A percentile compares a stretch with the other conserved stretches of the same genome.
Conservation (phyloP, 2,329 filamentous ascomycete genomes). For the Pseudocercospora fuligena region DNA sequence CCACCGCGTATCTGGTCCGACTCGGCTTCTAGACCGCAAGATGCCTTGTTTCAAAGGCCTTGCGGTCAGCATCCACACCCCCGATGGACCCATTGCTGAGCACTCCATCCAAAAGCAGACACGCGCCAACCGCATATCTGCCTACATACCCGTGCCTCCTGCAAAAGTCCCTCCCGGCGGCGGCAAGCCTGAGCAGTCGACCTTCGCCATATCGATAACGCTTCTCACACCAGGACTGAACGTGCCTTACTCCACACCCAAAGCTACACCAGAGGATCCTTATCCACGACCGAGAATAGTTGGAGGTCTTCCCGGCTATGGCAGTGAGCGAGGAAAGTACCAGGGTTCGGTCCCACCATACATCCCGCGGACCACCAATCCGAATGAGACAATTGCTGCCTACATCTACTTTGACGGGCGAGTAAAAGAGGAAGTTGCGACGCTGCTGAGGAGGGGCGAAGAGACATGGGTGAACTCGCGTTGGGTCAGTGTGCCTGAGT, state of each 20-base stretch:
- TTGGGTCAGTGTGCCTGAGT: constrained; percentile 92
- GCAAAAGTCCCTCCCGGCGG: constrained; percentile 72
- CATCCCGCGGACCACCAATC: constrained; percentile 86
- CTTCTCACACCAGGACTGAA: constrained; percentile 85
- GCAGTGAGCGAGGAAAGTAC: constrained; percentile 58
- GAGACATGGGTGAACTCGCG: constrained; percentile 99
- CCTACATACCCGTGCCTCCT: constrained; percentile 94
- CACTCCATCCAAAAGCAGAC: constrained; percentile 95
- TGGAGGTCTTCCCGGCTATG: constrained; percentile 66
- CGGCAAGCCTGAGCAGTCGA: constrained; percentile 85
- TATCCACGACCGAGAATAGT: constrained; percentile 83
- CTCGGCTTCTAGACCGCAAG: constrained; percentile 34
- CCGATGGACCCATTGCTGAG: constrained; percentile 81
- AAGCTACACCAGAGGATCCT: constrained; percentile 75
- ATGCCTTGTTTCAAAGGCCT: constrained; percentile 99
- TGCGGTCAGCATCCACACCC: constrained; percentile 92
- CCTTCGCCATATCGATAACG: constrained; percentile 97
- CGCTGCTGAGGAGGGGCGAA: constrained; percentile 85
- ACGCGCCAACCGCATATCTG: constrained; percentile 87
- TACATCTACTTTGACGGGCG: constrained; percentile 99
- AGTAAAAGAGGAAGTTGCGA: constrained; percentile 95
- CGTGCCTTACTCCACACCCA: constrained; percentile 91
- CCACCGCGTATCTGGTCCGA: constrained; percentile 6
- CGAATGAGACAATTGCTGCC: constrained; percentile 95
- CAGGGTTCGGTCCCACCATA: constrained; percentile 75